Base-by-base conservation (phyloP, 1,139 yeast genomes). In the Hyphopichia fennica region DNA sequence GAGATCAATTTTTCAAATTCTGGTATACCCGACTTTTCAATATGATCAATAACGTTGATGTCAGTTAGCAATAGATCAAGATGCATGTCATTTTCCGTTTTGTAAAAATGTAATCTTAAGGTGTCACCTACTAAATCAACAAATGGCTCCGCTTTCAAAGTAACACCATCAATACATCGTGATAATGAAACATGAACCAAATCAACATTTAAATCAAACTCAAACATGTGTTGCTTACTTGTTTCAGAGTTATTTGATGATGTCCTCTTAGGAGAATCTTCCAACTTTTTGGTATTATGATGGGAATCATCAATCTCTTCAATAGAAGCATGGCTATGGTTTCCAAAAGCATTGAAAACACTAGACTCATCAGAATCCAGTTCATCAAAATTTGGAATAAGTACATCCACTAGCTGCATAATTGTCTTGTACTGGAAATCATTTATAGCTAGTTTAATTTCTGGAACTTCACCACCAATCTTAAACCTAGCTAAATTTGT, bases 381-480 rank as follows among this genome's bases (percentile, higher is more conserved):
- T 19, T 45, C 52, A 11, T 71, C 79, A 45, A 82, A 67, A 38
- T 76, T 68, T 1, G 97, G 97, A 15, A 91, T 72, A 23, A 87
- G 81, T 18, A 72, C 76, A 45, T 86, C 87, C 38, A 90, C 67
- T 37, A 93, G 69, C 44, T 83, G 81, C 91, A 93, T 84, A 55
- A 93, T 70, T 1, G 91, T 81, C 58, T 89, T 87, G 65, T 95
- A 95, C 56, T 95, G 96, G 52, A 83, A 85, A 58, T 95, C 99
- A 51, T 89, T 88, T 57, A 93, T 65, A 22, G 87, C 77, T 8
- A 95, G 81, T 28, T 74, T 72, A 47, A 95, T 74, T 29, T 69
- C 68, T 0, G 97, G 96, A n/a, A 95, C 77, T 47, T 82, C 82
- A 13, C 96, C 97, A 19, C 89, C 81, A 2, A 91, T 68, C 54